Base-by-base conservation (phyloP, 352 stramenopile species). In the Globisporangium solare region DNA sequence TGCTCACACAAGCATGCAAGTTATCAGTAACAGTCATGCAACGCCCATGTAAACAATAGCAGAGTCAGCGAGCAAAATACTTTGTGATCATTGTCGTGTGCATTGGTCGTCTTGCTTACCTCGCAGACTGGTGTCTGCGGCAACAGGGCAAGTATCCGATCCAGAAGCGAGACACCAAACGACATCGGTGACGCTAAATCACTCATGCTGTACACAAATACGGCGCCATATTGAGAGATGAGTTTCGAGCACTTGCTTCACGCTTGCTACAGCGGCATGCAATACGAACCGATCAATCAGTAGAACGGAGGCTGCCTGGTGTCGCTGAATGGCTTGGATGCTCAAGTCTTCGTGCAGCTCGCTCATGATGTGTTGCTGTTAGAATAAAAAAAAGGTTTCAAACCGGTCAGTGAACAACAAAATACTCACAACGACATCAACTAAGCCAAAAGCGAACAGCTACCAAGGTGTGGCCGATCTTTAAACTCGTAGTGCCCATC, bases 391-490 rank as follows among this genome's bases (percentile, higher is more conserved):
- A 7, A 5, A 27, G 5, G 24, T 27, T 27, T 27, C 24, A 27
- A 27, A 27, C 5, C 24, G 24, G 5, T 27, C 24, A 27, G 24
- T 35, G 39, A 42, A 32, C 17, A 58, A 31, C 18, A 27, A 27
- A n/a, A 42, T 13, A 43, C 24, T 20, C 4, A 43, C 35, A 0
- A 39, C 43, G 2, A 60, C 14, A 24, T 12, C 10, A 39, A 32
- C 13, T 17, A n/a, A 21, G 56, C 71, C 39, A 43, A n/a, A n/a
- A 24, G 56, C 68, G 45, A 35, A 35, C 10, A 35, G 27, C 27
- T 54, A 84, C 74, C 53, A 93, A 51, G 7, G 83, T 93, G 54
- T 93, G 78, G 10, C 83, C 83, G 21, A 93, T 85, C 56, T 93
- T 93, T 37, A 90, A 64, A 10, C 79, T 90, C 10, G 79, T 90